phyloP scores from a whole-genome alignment of 345 rosid species.

The Arabidopsis thaliana region DNA sequence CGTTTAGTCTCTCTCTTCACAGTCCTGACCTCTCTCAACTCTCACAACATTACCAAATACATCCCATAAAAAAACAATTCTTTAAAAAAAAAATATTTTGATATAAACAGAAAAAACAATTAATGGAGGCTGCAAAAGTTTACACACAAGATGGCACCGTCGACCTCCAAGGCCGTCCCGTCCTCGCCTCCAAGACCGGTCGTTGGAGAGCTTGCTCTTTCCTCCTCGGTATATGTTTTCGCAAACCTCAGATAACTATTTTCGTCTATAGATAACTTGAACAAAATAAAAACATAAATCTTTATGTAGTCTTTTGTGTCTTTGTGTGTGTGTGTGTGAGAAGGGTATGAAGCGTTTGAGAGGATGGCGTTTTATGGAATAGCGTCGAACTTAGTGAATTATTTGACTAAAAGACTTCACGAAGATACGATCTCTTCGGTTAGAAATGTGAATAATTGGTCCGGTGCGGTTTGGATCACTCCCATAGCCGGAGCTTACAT shows the following conservation, averaged over 20 bases:
- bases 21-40: conserved; percentile 29
- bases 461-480: conserved; percentile 92
- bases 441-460: conserved; percentile 92
- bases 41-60: conserved; percentile 9
- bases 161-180: conserved; percentile 77
- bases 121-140: conserved; percentile 62
- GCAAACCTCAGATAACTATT: conserved; percentile 8
- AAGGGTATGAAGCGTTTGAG: conserved; percentile 94
- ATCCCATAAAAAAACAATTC: neutral
- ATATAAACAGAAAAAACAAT: too few species aligned
- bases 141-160: conserved; percentile 84
- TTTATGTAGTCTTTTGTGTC: conserved; percentile 14
- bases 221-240: conserved; percentile 64
- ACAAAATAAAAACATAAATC: neutral
- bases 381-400: conserved; percentile 81
- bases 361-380: conserved; percentile 96
- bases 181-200: conserved; percentile 68
- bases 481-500: conserved; percentile 90
- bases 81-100: neutral
- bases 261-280: neutral
- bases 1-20: conserved; percentile 30
- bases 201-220: conserved; percentile 94
- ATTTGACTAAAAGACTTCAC: conserved; percentile 77
- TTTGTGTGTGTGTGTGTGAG: conserved; percentile 5
- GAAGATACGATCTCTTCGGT: conserved; percentile 86